These are phyloP conservation scores for Meredithiella fracta DNA, from an alignment of 2,329 filamentous ascomycete species.

Conservation along the genomic window DNA sequence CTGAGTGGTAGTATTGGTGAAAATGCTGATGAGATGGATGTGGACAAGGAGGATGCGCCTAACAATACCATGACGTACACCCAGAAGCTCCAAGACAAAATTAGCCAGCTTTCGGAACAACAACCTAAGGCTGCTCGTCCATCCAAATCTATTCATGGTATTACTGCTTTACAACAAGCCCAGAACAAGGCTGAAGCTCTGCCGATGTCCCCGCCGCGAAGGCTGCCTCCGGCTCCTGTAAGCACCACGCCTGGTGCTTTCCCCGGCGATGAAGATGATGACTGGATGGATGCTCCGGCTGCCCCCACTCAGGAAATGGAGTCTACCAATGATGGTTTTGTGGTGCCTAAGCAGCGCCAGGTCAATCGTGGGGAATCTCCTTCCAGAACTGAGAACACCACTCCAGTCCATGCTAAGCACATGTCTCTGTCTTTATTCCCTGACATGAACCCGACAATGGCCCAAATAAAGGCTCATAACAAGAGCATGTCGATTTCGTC, in stretches of 20 bases:
- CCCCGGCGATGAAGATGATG: conserved; percentile 36
- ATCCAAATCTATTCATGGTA: conserved; percentile 31
- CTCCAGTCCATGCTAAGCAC: conserved; percentile 41
- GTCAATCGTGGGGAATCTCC: conserved; percentile 23
- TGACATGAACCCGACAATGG: conserved; percentile 16
- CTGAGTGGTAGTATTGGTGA: conserved; percentile 36
- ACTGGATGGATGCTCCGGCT: conserved; percentile 43
- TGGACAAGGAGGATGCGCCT: conserved; percentile 29
- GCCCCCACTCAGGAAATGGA: conserved; percentile 7
- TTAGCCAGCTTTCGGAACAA: conserved; percentile 52
- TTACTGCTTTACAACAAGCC: conserved; percentile 15
- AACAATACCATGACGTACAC: conserved; percentile 79
- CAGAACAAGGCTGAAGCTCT: background rate
- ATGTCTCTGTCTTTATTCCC: conserved; percentile 42
- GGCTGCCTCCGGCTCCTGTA: conserved; percentile 19
- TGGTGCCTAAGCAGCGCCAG: conserved; percentile 25
- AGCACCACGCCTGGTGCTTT: conserved; percentile 41
- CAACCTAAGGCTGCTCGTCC: conserved; percentile 31
- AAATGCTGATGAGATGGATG: conserved; percentile 34
- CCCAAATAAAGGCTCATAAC: conserved; percentile 17
- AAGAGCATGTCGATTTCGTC: conserved; percentile 36
- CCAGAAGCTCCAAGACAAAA: conserved; percentile 80
- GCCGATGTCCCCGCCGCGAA: conserved; percentile 16
- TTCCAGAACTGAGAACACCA: conserved; percentile 16
- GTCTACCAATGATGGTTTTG: conserved; percentile 20